Evolutionary conservation across 176 grass and related monocot species (phyloP), one percentile per base, ranked within the genome.

Genomic region (Avena eriantha): DNA sequence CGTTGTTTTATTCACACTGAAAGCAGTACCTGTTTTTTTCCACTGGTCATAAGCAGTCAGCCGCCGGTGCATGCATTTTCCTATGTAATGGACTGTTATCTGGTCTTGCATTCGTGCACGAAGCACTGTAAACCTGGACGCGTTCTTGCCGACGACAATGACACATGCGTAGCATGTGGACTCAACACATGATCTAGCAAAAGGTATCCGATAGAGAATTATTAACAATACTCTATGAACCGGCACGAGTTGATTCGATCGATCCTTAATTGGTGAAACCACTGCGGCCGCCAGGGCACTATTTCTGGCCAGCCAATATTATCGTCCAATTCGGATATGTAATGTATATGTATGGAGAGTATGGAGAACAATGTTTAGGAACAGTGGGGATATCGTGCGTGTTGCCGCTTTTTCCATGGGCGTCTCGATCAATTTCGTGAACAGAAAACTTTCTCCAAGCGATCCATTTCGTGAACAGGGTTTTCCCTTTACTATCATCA

Each of bases 341-440:
- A n/a, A n/a, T n/a, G n/a, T n/a, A n/a, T n/a, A n/a, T n/a, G n/a
- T 54, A 6, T 54, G 51, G 23, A 8, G 34, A 13, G 49, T 56
- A 33, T 15, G 59, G 60, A 48, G 33, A 72, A 2, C 65, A 79
- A 83, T 87, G 73, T 65, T 83, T 90, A 64, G 11, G 54, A 65
- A 36, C 8, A 73, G 18, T 8, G 7, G 43, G 29, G 4, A 35
- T 36, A 39, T 39, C 36, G 36, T 39, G 51, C 15, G 51, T 54
- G 15, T 4, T 53, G 15, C 50, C 50, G 50, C 14, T 13, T 67
- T 69, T 70, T 66, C 12, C 43, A 45, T 9, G n/a, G 12, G 35
- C 34, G 8, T 18, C 14, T 5, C 43, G 45, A 73, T 41, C 67
- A 41, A 69, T 0, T 69, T 21, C 8, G 7, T 41, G 67, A 77